Evolutionary conservation across 768 basidiomycete species (phyloP), one percentile per base, ranked within the genome.

Genomic region (Trametes gibbosa): DNA sequence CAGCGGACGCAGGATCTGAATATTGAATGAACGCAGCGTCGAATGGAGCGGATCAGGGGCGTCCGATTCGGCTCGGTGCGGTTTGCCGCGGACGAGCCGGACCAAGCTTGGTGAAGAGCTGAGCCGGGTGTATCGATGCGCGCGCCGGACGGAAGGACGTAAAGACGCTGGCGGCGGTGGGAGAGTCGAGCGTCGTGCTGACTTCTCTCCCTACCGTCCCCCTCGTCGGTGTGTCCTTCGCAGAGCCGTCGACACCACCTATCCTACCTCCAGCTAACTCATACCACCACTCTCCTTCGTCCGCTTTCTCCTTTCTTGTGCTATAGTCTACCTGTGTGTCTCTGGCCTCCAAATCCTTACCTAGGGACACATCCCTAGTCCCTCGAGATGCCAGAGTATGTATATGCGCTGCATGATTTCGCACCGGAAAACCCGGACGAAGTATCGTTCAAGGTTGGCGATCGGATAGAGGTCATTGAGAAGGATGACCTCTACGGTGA

Each of bases 381-480:
- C 19, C 55, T 46, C 46, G 54, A 50, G 45, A 92, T 92, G 90
- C 79, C 83, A 19, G 86, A 90, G 66, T 91, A 89, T 76, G 92
- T 95, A 52, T 94, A 90, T 67, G 93, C 90, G 1, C 76, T 92
- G 14, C 92, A 96, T 70, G 87, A 89, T 66, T 98, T 98, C 66
- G 66, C 75, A 4, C 95, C 97, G 3, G 95, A 99, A 76, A 85
- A 98, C 73, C 90, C 91, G 51, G 97, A 99, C 73, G 97, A 99
- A 74, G 82, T 98, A 39, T 66, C 84, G 0, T 97, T 98, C 70
- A 79, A 75, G 42, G 86, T 86, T 4, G 95, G 95, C 2, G 93
- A 98, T 65, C 79, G 83, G 56, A 92, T 98, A 65, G 87, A 92
- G 68, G 85, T 99, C 27, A 57, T 98, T 41, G 96, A 98, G 77